These are phyloP conservation scores for Aspergillus floridensis DNA, from an alignment of 2,329 filamentous ascomycete species.

Conservation along the genomic window DNA sequence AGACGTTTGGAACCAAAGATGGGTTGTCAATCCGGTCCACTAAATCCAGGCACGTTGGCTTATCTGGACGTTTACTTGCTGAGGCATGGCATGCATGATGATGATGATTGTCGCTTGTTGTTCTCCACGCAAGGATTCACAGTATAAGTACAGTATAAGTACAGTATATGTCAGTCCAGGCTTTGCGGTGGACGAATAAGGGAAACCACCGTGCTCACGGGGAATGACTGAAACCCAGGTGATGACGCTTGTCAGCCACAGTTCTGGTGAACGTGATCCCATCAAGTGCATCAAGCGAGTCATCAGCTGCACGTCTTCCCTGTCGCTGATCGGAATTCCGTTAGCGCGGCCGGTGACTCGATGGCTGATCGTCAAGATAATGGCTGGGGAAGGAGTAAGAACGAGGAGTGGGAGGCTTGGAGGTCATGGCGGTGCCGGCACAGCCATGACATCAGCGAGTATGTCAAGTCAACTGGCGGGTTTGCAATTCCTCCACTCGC, in stretches of 20 bases:
- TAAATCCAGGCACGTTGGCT: slow-evolving; percentile 3
- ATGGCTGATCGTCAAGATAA: background rate
- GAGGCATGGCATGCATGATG: background rate
- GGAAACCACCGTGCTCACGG: background rate
- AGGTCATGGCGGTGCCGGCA: background rate
- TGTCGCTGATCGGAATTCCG: background rate
- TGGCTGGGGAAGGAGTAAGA: background rate
- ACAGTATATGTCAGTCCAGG: background rate
- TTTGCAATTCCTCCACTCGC: background rate
- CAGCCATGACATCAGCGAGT: background rate
- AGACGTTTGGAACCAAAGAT: background rate
- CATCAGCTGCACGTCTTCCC: background rate
- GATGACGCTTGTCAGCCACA: background rate
- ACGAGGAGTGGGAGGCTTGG: background rate
- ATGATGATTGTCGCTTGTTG: background rate
- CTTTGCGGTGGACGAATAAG: background rate
- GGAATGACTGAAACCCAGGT: background rate
- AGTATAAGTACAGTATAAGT: background rate
- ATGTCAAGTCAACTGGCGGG: background rate
- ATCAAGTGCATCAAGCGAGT: background rate
- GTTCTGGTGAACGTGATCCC: slow-evolving; percentile 2
- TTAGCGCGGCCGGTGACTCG: slow-evolving; percentile 1
- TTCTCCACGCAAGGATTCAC: background rate
- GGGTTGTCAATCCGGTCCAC: background rate
- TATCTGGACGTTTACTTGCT: slow-evolving; percentile 5